Base-by-base conservation (phyloP, 2,329 filamentous ascomycete species). In the Emergomyces africanus region DNA sequence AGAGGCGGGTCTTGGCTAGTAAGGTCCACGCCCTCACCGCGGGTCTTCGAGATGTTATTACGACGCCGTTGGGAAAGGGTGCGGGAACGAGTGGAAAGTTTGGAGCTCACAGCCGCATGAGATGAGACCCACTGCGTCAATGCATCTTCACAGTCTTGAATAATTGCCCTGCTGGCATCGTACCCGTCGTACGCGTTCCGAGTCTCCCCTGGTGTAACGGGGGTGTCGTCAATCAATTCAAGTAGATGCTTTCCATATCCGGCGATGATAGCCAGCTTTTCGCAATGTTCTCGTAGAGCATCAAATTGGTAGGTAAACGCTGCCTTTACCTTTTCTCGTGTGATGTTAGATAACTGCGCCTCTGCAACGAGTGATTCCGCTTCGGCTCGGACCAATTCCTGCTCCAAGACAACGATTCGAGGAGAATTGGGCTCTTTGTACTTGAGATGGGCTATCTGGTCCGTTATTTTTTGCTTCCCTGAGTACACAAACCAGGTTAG, bases 371-470 rank as follows among this genome's bases (percentile, higher is more conserved):
- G 85, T n/a, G 94, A 97, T 75, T 99, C 94, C 68, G 94, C 94
- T 77, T 99, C 94, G 66, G 94, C 94, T 68, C 94, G 91, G 67
- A 99, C 94, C 61, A 99, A 88, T 76, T 99, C 94, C 76, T 99
- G 94, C 78, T 99, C 94, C 59, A 99, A 86, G 46, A 99, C 91
- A 60, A 96, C 90, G 67, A 99, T 96, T 78, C 90, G 94, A 64
- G 92, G 91, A 41, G 91, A 96, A 79, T 95, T 96, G 66, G 94
- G 94, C 76, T 99, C 94, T 80, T 99, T 99, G 84, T 97, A 99
- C 77, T 99, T 99, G 69, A 99, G 83, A 75, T 97, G 92, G 56
- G 94, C 92, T 68, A 99, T 99, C 73, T 97, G 90, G 73, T 99
- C 94, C 68, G 90, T 96, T 71, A 99, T 97, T 79, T 97, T 99